phyloP scores from a whole-genome alignment of 2,329 filamentous ascomycete species.

The Falciphora oryzae region DNA sequence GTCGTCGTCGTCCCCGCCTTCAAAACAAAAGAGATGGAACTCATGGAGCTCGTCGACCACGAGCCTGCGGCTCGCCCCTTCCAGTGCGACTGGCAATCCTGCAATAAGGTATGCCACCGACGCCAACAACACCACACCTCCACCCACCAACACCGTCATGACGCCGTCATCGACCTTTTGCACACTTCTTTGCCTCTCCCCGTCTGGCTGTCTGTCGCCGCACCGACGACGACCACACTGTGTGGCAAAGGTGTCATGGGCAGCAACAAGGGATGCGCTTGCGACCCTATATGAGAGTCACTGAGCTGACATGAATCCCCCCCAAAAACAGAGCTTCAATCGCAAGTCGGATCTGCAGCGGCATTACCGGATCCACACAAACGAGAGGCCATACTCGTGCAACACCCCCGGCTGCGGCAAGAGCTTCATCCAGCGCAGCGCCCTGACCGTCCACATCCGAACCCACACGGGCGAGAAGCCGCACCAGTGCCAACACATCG shows the following conservation, averaged over 20 bases:
- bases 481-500: conserved; percentile 59
- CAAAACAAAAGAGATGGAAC: conserved; percentile 44
- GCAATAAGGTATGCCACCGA: conserved; percentile 48
- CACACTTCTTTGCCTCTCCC: not conserved
- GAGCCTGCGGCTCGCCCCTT: conserved; percentile 58
- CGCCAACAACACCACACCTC: not conserved
- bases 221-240: not conserved
- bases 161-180: not conserved
- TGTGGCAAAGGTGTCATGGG: not conserved
- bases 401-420: conserved; percentile 56
- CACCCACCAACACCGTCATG: conserved; percentile 9
- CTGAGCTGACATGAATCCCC: conserved; percentile 16
- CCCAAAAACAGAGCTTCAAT: conserved; percentile 57
- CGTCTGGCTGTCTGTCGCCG: conserved; percentile 4
- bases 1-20: not conserved
- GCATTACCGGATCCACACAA: conserved; percentile 67
- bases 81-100: conserved; percentile 57
- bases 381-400: conserved; percentile 62
- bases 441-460: conserved; percentile 63
- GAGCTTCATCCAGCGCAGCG: conserved; percentile 66
- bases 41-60: conserved; percentile 60
- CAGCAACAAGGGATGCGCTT: no score
- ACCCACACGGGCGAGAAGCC: conserved; percentile 82
- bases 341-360: conserved; percentile 65
- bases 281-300: not conserved